Evolutionary conservation across 352 stramenopile genomes (phyloP).

Genomic region (Bremia lactucae): DNA sequence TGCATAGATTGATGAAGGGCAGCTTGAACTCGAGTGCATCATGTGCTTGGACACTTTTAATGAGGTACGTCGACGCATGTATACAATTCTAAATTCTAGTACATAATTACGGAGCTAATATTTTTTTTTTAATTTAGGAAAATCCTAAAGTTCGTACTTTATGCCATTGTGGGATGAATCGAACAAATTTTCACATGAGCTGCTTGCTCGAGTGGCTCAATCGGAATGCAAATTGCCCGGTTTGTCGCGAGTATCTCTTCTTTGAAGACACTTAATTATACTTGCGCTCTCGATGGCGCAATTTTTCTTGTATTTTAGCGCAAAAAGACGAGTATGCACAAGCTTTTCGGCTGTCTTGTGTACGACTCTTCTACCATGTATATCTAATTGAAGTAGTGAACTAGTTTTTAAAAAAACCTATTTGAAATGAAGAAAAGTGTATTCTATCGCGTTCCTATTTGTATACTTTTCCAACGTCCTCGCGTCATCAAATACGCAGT

Average conservation of each 20-base stretch:
- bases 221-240: constrained; percentile 72
- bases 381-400: no score
- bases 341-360: no score
- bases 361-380: no score
- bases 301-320: constrained; percentile 4
- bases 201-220: constrained; percentile 84
- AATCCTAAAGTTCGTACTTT: constrained; percentile 79
- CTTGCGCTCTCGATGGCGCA: constrained; percentile 1
- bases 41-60: constrained; percentile 78
- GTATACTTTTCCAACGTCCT: no score
- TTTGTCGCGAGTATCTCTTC: constrained; percentile 80
- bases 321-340: constrained; percentile 6
- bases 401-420: no score
- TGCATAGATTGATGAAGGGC: constrained; percentile 36
- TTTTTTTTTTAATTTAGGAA: constrained; percentile 15
- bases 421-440: no score
- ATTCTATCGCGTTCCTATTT: no score
- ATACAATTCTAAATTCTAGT: no score
- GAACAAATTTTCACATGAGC: constrained; percentile 84
- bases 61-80: constrained; percentile 6
- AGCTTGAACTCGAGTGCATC: constrained; percentile 78
- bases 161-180: constrained; percentile 84
- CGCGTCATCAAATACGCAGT: constrained; percentile 11
- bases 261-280: constrained; percentile 64
- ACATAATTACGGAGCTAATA: no score